Evolutionary conservation across 2,329 filamentous ascomycete species (phyloP), one percentile per base, ranked within the genome.

Genomic region (Metarhizium rileyi): DNA sequence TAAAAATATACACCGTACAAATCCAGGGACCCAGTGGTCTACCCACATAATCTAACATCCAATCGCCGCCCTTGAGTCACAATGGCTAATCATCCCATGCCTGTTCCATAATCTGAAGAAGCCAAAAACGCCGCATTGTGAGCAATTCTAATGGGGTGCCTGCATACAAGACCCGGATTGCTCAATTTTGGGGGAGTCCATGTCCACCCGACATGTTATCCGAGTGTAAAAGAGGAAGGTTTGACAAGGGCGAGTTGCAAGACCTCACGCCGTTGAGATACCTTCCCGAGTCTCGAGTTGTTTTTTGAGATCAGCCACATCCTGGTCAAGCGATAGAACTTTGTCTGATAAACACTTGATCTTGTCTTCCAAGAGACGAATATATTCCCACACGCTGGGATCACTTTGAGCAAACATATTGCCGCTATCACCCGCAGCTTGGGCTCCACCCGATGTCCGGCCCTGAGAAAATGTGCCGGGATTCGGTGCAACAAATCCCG

Each of bases 331-430:
- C 43, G 55, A 56, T 7, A 55, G 49, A 14, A 69, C 61, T 51
- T 62, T 67, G 8, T 70, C 67, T 2, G 62, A 59, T 20, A 70
- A 53, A 27, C 55, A 56, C 53, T 69, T 70, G 45, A 70, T 59
- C 53, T 67, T 69, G 12, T 80, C 77, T 60, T 91, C 86, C 46
- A 91, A 70, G 18, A 74, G 76, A 50, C 87, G 81, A 30, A 90
- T 78, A 59, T 89, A 89, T 4, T 75, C 70, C 84, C 84, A 89
- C 8, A 90, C 70, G 40, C 81, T 82, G 54, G 80, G 73, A 46
- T 81, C 78, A 18, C 71, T 71, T 18, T 75, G 69, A 47, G 80
- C 71, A 63, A 88, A 84, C 52, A 88, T 73, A 57, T 87, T 88
- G 53, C 78, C 79, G 55, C 79, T 80, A 59, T 79, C 83, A 46